Conservation (phyloP, 768 basidiomycete genomes). For the Dacryopinax spathularia region DNA sequence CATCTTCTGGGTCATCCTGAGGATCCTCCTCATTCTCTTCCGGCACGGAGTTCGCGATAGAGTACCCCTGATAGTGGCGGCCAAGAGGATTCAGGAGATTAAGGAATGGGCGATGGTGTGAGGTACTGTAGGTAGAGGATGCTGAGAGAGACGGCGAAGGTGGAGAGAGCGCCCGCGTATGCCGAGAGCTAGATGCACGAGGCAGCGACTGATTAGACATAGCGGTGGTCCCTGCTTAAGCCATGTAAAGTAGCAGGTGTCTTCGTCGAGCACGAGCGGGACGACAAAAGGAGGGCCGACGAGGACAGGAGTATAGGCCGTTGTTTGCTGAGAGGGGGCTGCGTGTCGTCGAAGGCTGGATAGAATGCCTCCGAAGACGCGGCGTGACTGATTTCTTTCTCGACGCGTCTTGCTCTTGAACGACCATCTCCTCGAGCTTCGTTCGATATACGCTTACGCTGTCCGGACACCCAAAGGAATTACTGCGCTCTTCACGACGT, state of each 20-base stretch:
- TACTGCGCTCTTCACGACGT: not conserved
- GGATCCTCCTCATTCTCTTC: conserved; percentile 52
- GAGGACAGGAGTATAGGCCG: conserved; percentile 1
- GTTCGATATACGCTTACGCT: not conserved
- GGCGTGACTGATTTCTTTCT: conserved; percentile 2
- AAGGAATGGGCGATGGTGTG: conserved; percentile 46
- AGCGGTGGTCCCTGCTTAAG: not conserved
- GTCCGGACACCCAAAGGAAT: too few relatives aligned
- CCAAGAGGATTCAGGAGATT: conserved; percentile 72
- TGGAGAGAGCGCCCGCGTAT: not conserved
- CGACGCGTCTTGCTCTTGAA: conserved; percentile 2
- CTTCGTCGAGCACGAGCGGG: not conserved
- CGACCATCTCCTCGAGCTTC: not conserved
- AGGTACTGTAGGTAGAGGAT: not conserved
- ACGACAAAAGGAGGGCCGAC: not conserved
- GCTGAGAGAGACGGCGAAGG: not conserved
- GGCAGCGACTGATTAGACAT: not conserved
- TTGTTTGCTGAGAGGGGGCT: not conserved
- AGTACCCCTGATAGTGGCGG: conserved; percentile 61
- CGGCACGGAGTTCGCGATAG: conserved; percentile 52
- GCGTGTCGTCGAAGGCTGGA: not conserved
- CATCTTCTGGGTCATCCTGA: conserved; percentile 23
- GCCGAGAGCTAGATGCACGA: not conserved
- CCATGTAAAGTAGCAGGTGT: not conserved
- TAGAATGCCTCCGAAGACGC: conserved; percentile 3